These are phyloP conservation scores for Silene coronaria DNA, from an alignment of 179 eudicot species.

Conservation along the genomic window DNA sequence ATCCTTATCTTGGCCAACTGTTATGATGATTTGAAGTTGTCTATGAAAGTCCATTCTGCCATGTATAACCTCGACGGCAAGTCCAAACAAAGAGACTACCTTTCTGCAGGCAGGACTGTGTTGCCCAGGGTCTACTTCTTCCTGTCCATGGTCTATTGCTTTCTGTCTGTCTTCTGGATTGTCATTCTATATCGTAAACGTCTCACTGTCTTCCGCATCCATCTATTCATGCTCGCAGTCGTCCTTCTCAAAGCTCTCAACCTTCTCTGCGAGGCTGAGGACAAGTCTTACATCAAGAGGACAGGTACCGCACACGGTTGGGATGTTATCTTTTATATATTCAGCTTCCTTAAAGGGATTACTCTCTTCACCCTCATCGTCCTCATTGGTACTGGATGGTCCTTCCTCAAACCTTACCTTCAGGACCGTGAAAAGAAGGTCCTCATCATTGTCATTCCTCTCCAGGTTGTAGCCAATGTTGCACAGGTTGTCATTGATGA, in stretches of 20 bases:
- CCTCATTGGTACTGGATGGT: constrained; percentile 80
- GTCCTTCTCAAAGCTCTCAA: constrained; percentile 48
- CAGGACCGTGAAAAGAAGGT: constrained; percentile 73
- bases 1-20: constrained; percentile 61
- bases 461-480: constrained; percentile 64
- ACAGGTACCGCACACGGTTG: constrained; percentile 63
- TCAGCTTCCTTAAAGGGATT: constrained; percentile 55
- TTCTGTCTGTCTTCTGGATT: constrained; percentile 31
- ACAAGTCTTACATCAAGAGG: constrained; percentile 46
- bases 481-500: constrained; percentile 71
- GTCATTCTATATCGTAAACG: constrained; percentile 36
- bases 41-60: constrained; percentile 51
- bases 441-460: constrained; percentile 62
- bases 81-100: constrained; percentile 40
- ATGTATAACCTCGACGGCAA: constrained; percentile 64
- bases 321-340: constrained; percentile 67
- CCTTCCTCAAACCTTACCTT: constrained; percentile 66
- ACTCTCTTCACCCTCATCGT: constrained; percentile 63
- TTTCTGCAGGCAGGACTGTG: constrained; percentile 57
- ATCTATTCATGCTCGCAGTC: constrained; percentile 53
- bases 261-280: constrained; percentile 61
- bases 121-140: constrained; percentile 49
- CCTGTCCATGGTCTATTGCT: constrained; percentile 37
- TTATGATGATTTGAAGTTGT: constrained; percentile 27
- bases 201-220: constrained; percentile 37